These are phyloP conservation scores for Calocera cornea DNA, from an alignment of 768 basidiomycete species.

Conservation along the genomic window DNA sequence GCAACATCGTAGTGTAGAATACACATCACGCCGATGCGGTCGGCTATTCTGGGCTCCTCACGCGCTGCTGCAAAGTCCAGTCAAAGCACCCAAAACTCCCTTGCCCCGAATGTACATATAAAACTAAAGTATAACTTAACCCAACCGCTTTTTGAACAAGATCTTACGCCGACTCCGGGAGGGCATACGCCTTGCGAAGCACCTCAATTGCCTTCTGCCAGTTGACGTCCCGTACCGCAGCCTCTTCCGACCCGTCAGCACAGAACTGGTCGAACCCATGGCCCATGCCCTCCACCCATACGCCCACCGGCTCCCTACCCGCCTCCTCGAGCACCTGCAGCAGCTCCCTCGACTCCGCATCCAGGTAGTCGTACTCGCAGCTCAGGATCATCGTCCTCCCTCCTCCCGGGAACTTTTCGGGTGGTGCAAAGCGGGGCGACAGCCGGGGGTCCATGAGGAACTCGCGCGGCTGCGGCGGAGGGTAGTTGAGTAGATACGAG, in stretches of 20 bases:
- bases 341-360: not conserved
- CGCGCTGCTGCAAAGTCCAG: not conserved
- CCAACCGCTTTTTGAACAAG: no score
- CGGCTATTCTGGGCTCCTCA: not conserved
- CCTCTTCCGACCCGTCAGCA: not conserved
- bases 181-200: slow-evolving; percentile 5
- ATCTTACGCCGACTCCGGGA: not conserved
- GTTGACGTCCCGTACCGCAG: slow-evolving; percentile 11
- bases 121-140: no score
- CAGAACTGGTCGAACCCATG: slow-evolving; percentile 14
- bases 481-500: not conserved
- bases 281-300: slow-evolving; percentile 12
- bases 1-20: slow-evolving; percentile 2
- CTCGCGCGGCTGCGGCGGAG: not conserved
- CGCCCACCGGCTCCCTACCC: slow-evolving; percentile 5
- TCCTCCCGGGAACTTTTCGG: not conserved
- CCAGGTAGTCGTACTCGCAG: slow-evolving; percentile 14
- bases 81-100: no score
- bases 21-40: not conserved
- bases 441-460: not conserved
- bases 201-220: slow-evolving; percentile 12
- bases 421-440: not conserved
- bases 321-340: not conserved
- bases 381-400: slow-evolving; percentile 11
- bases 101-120: no score